Evolutionary conservation across 371 early-diverging fungal genomes (phyloP), one percentile per base, ranked within the genome.

Genomic region (Mycotypha africana): DNA sequence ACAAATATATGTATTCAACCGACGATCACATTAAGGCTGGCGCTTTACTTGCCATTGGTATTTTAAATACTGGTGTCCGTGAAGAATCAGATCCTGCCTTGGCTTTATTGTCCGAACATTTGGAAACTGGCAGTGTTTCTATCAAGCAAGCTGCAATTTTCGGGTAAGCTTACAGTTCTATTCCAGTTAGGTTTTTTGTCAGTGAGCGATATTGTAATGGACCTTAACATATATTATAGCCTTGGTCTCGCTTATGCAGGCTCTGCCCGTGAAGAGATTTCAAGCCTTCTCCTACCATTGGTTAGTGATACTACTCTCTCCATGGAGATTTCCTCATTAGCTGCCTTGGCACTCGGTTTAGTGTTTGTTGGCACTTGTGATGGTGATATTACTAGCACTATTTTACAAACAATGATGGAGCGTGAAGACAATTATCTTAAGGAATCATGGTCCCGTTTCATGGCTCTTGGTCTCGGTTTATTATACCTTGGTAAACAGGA

Each of bases 211-310:
- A n/a, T n/a, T n/a, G n/a, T n/a, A n/a, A n/a, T n/a, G n/a, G n/a
- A n/a, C n/a, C n/a, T n/a, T n/a, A n/a, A n/a, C n/a, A n/a, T n/a
- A n/a, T n/a, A n/a, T n/a, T 62, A 54, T 57, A 75, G 95, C 48
- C 76, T 98, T 26, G 98, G 97, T 38, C 65, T 97, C 44, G 97
- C 98, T 4, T 95, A 97, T 60, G 93, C 95, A 23, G 95, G 97
- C 30, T 81, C 93, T 21, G 86, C 86, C 4, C 84, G 91, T 42
- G 85, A 86, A 54, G 94, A 93, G 45, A 66, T 97, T 9, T 63
- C 78, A 30, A 92, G 94, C 23, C 61, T 92, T 26, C 75, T 98
- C 17, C 58, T 89, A 44, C 92, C 95, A 0, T 62, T 95, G 34
- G 79, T 95, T 20, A 81, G 82, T 57, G 95, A 97, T 59, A 80